Evolutionary conservation across 2,329 filamentous ascomycete species (phyloP), one percentile per base, ranked within the genome.

Genomic region (Xylaria sp.): DNA sequence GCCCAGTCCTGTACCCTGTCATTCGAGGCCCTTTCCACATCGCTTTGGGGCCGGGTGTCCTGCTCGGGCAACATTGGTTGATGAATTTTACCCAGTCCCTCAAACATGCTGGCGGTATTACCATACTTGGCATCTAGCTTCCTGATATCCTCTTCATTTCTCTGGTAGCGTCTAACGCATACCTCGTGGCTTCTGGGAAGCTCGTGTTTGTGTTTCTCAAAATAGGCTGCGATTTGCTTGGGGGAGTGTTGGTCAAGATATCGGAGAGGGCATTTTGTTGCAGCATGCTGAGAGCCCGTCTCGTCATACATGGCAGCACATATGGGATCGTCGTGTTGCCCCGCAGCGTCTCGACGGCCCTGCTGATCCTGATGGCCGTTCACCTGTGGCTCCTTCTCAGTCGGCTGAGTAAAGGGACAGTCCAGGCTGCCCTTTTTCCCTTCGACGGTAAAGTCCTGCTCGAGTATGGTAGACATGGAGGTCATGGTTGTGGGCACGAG

Each of bases 41-140:
- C 82, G 71, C 80, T 83, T 62, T 80, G 82, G 51, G 75, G 81
- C 59, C 79, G 80, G 69, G 75, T 82, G 71, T 86, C 83, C 71
- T 87, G 86, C 58, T 86, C 84, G 5, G 92, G 92, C 33, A 98
- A 84, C 89, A 96, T 94, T 6, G 93, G 91, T 78, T 96, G 92
- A 78, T 98, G 95, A 75, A 97, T 93, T 72, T 91, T 88, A 58
- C 94, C 93, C 48, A 98, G 84, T 9, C 94, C 94, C 79, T 96
- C 91, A 70, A 98, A 97, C 95, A 98, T 98, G 81, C 89, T 97
- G 74, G 93, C 94, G 52, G 98, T 84, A 78, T 91, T 95, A 72
- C 94, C 94, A 79, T 98, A 98, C 80, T 98, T 98, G 71, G 93
- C 93, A 79, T 98, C 95, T 64, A 98, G 85, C 80, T 97, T 93